A percentile compares a stretch with the other conserved stretches of the same genome.
phyloP scores from a whole-genome alignment of 192 early-diverging fungal genomes.

The Diversispora epigaea region DNA sequence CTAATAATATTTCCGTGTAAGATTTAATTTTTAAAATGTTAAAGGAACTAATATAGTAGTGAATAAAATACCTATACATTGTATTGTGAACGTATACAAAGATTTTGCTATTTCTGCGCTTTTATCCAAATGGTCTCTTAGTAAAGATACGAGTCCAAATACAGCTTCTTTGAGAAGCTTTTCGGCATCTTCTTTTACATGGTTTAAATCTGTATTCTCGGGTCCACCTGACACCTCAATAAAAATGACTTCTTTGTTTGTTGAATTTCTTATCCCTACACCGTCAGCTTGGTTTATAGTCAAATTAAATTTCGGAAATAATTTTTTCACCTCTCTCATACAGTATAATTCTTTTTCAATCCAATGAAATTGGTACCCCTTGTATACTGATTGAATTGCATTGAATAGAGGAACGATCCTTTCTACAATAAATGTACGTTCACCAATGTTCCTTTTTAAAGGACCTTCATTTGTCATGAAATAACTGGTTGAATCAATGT shows the following conservation, averaged over 20 bases:
- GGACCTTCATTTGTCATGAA: slow-evolving; percentile 6
- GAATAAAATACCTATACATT: slow-evolving; percentile 19
- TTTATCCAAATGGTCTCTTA: slow-evolving; percentile 23
- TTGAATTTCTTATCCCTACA: slow-evolving; percentile 17
- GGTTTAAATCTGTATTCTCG: neutral
- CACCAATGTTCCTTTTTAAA: slow-evolving; percentile 23
- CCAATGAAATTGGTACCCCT: slow-evolving; percentile 30
- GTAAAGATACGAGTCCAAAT: slow-evolving; percentile 20
- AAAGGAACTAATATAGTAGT: neutral
- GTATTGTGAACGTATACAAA: slow-evolving; percentile 15
- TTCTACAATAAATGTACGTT: slow-evolving; percentile 22
- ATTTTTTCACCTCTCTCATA: slow-evolving; percentile 9
- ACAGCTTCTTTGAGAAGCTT: slow-evolving; percentile 29
- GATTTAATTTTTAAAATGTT: slow-evolving; percentile 18
- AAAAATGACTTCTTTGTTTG: slow-evolving; percentile 22
- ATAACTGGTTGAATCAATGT: slow-evolving; percentile 13
- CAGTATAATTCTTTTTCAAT: slow-evolving; percentile 14
- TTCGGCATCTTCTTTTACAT: slow-evolving; percentile 18
- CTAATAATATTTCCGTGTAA: slow-evolving; percentile 27
- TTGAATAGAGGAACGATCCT: slow-evolving; percentile 23
- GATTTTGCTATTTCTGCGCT: slow-evolving; percentile 6
- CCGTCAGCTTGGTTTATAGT: slow-evolving; percentile 28
- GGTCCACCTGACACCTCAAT: slow-evolving; percentile 13
- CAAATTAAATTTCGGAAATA: slow-evolving; percentile 26
- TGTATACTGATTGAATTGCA: slow-evolving; percentile 30